Conservation (phyloP, 208 protist species). For the Trypanosomatidae sp. region DNA sequence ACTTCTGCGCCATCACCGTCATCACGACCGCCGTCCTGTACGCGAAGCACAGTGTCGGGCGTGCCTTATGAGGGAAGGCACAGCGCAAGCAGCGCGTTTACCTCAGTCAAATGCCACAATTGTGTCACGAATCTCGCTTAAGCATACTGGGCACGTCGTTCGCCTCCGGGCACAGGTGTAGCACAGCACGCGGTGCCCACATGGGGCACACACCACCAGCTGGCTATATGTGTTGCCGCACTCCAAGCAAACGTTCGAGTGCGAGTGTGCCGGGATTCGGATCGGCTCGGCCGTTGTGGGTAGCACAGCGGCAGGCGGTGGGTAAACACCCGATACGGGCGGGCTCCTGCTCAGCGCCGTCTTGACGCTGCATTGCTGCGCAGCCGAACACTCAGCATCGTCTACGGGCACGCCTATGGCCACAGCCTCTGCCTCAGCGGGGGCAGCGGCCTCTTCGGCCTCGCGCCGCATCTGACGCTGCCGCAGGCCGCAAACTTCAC, state of each 20-base stretch:
- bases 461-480: conserved; percentile 34
- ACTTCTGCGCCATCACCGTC: not conserved
- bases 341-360: not conserved
- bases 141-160: conserved; percentile 80
- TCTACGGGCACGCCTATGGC: not conserved
- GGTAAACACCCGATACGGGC: not conserved
- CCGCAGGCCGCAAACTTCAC: conserved; percentile 76
- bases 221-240: conserved; percentile 34
- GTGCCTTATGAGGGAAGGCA: not conserved
- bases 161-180: conserved; percentile 47
- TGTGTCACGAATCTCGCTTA: conserved; percentile 35
- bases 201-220: conserved; percentile 66
- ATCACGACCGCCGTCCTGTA: not conserved
- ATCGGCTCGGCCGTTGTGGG: not conserved
- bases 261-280: conserved; percentile 3
- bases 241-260: conserved; percentile 33
- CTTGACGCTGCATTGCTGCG: not conserved
- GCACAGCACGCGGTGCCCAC: conserved; percentile 85
- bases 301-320: not conserved
- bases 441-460: conserved; percentile 10
- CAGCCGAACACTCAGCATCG: not conserved
- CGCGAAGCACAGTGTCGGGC: not conserved
- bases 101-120: conserved; percentile 37
- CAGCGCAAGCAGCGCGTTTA: not conserved
- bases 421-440: not conserved